Conservation (phyloP, 1,139 yeast genomes). For the Pichia inconspicua region DNA sequence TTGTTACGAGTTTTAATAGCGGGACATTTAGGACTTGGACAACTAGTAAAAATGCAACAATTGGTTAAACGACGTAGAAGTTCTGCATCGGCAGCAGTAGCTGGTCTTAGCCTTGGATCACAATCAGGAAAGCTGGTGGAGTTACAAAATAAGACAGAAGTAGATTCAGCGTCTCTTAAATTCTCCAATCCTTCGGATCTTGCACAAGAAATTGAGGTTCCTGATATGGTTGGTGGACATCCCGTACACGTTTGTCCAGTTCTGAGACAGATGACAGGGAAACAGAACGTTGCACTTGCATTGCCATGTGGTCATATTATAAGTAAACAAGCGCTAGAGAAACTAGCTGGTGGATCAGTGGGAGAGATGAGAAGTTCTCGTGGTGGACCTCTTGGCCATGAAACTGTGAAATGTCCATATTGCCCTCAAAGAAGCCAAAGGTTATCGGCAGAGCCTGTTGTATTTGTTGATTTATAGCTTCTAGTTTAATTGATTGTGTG, state of each 20-base stretch:
- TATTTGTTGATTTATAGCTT: constrained; percentile 15
- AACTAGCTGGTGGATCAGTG: background rate
- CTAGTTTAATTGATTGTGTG: constrained; percentile 15
- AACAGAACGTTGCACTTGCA: background rate
- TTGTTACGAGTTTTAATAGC: background rate
- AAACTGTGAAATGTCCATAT: constrained; percentile 56
- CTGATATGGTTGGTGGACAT: background rate
- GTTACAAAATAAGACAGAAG: background rate
- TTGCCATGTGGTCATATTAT: background rate
- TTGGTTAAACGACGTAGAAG: background rate
- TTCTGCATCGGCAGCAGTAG: background rate
- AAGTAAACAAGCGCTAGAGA: background rate
- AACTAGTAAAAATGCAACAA: background rate
- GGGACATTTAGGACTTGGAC: background rate
- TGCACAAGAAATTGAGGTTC: background rate
- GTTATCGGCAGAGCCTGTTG: constrained; percentile 22
- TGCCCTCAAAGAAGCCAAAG: constrained; percentile 41
- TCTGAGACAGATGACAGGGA: background rate
- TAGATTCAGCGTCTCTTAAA: background rate
- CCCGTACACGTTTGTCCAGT: constrained; percentile 1
- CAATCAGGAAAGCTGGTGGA: background rate
- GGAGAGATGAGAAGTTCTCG: background rate
- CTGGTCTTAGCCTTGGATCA: background rate
- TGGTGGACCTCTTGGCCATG: constrained; percentile 26
- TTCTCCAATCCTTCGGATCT: background rate